Evolutionary conservation across 164 flowering plant species (phyloP).

Genomic region (Litsea cubeba): DNA sequence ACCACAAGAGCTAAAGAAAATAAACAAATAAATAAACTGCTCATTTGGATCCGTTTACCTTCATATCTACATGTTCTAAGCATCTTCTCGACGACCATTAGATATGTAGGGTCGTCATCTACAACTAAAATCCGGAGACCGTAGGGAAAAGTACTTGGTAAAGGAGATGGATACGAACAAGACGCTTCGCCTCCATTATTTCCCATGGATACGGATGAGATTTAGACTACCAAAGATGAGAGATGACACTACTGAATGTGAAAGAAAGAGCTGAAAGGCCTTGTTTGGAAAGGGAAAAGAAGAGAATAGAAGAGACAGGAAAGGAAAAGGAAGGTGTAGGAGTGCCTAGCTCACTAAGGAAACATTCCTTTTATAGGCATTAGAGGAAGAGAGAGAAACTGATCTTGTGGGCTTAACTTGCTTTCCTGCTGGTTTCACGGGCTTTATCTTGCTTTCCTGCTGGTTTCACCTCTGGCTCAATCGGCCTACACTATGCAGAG

Average conservation of each 20-base stretch:
- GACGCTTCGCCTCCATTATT: neutral
- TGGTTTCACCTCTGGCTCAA: too few species aligned
- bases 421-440: neutral
- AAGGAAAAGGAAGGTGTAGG: neutral
- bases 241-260: neutral
- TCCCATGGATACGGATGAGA: neutral
- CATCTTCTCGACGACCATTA: neutral
- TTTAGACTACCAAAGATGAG: neutral
- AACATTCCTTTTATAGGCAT: neutral
- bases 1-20: neutral
- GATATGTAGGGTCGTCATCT: constrained; percentile 8
- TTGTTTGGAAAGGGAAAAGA: too few species aligned
- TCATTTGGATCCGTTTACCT: constrained; percentile 4
- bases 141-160: neutral
- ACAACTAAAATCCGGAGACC: constrained; percentile 12
- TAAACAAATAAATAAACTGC: too few species aligned
- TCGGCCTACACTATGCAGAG: too few species aligned
- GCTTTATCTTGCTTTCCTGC: neutral
- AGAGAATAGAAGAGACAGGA: too few species aligned
- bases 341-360: neutral
- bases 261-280: too few species aligned
- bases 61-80: constrained; percentile 5
- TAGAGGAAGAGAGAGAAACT: neutral
- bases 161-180: too few species aligned
- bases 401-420: neutral